Base-by-base conservation (phyloP, 352 stramenopile species). In the Phytophthora macrochlamydospora region DNA sequence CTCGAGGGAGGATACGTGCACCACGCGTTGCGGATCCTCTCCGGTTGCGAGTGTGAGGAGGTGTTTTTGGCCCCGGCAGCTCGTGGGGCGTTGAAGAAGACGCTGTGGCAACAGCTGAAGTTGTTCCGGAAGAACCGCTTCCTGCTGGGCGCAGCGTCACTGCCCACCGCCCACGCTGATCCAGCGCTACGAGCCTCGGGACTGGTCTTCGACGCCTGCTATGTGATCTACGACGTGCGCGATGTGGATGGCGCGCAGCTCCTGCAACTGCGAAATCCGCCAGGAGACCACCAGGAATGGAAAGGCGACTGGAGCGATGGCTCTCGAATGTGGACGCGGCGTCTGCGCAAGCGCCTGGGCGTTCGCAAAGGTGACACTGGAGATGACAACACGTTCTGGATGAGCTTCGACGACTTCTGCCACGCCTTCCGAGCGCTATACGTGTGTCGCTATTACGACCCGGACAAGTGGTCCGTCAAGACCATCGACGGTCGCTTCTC, bases 381-480 rank as follows among this genome's bases (percentile, higher is more conserved):
- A 33, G 82, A 91, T 49, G 90, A 98, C 70, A 97, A 97, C 64
- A 97, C 90, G 44, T 98, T 98, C 71, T 98, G 89, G 90, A 98
- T 98, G 90, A 93, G 87, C 67, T 98, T 98, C 77, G 90, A 98
- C 71, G 94, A 98, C 67, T 98, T 98, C 62, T 94, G 87, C 65
- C 79, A 95, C 40, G 75, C 82, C 32, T 98, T 98, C 70, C 92
- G 87, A 13, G 92, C 85, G 50, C 67, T 98, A 0, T 98, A 98
- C 80, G 73, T 97, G 30, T 98, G 94, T 57, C 80, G 90, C 7
- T 95, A 98, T 69, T 98, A 98, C 70, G 92, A 98, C 59, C 90
- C 91, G 8, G 58, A 44, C 61, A 96, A 93, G 62, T 97, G 92
- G 92, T 75, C 65, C 12, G 66, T 82, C 4, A 53, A 67, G 2